phyloP scores from a whole-genome alignment of 1,284 basidiomycete species.

The Afroboletus lepidellus region DNA sequence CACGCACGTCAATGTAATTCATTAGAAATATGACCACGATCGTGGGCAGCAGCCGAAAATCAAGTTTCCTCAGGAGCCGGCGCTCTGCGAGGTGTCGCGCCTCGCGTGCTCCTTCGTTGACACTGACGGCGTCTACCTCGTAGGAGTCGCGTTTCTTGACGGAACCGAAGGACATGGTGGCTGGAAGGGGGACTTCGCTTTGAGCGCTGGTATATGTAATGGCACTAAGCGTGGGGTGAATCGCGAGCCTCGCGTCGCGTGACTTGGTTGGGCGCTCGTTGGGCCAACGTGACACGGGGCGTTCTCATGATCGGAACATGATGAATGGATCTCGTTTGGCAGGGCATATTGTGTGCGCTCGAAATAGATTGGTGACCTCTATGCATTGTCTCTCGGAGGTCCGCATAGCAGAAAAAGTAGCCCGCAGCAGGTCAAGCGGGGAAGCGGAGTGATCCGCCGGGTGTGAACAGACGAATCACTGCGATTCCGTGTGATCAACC shows the following conservation, averaged over 20 bases:
- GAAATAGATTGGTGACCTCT: background rate
- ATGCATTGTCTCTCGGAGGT: background rate
- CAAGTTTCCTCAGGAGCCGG: conserved; percentile 53
- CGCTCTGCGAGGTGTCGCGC: conserved; percentile 33
- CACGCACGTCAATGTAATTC: conserved; percentile 67
- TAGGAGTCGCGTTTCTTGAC: background rate
- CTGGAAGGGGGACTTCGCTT: too few relatives aligned
- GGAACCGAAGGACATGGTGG: background rate
- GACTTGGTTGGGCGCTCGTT: too few relatives aligned
- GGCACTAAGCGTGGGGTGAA: too few relatives aligned
- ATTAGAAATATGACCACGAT: conserved; percentile 63
- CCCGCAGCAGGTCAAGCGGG: background rate
- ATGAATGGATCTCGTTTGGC: background rate
- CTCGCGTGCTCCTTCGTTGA: background rate
- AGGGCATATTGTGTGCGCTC: too few relatives aligned
- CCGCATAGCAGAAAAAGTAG: background rate
- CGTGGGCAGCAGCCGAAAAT: conserved; percentile 56
- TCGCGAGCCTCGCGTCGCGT: too few relatives aligned
- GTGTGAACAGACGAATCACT: background rate
- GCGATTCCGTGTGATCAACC: background rate
- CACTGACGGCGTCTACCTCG: background rate
- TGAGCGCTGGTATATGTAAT: too few relatives aligned
- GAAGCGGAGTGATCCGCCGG: background rate
- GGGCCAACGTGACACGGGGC: background rate
- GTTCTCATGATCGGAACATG: background rate